phyloP scores from a whole-genome alignment of 441 rosid genomes.

The Populus hybrid region DNA sequence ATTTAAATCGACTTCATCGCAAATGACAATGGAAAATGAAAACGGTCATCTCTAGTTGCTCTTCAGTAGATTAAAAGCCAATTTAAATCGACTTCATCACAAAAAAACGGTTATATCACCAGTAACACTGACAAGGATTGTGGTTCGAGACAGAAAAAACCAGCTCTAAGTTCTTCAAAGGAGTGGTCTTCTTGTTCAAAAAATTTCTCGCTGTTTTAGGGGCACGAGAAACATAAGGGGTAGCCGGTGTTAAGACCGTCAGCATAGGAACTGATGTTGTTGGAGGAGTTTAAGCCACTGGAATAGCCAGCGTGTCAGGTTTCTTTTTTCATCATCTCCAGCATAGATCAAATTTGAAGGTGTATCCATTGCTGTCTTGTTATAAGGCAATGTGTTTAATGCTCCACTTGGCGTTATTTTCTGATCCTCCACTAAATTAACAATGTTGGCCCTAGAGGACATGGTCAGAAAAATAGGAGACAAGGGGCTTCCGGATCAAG shows the following conservation, averaged over 20 bases:
- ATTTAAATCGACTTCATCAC: too few relatives aligned
- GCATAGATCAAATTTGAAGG: constrained; percentile 21
- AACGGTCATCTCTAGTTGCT: neutral
- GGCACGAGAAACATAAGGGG: constrained; percentile 29
- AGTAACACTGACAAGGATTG: neutral
- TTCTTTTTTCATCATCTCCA: constrained; percentile 33
- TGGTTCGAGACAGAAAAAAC: constrained; percentile 26
- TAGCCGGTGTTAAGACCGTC: constrained; percentile 52
- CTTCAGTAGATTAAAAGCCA: too few relatives aligned
- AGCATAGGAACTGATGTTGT: constrained; percentile 51
- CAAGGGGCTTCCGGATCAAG: constrained; percentile 50
- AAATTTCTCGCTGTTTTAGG: constrained; percentile 19
- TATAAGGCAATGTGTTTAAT: constrained; percentile 13
- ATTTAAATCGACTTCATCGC: neutral
- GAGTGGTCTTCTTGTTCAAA: constrained; percentile 44
- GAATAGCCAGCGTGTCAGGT: constrained; percentile 35
- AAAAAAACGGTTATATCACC: neutral
- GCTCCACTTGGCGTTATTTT: constrained; percentile 25
- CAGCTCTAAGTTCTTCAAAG: constrained; percentile 69
- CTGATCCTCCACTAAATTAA: constrained; percentile 43
- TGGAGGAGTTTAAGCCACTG: constrained; percentile 47
- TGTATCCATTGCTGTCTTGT: constrained; percentile 22
- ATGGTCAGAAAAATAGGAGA: constrained; percentile 46
- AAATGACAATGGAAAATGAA: neutral
- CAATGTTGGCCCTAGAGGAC: constrained; percentile 41